Evolutionary conservation across 805 yeast genomes (phyloP), one percentile per base, ranked within the genome.

Genomic region (Kodamaea hsintzibuensis): DNA sequence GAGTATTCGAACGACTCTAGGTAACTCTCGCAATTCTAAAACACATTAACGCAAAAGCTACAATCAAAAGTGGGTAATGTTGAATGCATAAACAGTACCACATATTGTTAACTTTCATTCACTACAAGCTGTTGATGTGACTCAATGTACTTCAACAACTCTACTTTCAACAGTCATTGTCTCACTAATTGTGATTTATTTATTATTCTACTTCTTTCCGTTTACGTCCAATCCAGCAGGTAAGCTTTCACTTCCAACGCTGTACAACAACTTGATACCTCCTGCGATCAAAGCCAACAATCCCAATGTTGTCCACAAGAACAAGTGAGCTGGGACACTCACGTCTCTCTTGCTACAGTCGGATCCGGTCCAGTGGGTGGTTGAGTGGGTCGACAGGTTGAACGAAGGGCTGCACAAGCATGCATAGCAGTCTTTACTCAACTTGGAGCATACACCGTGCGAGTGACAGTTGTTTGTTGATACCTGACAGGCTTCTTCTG

Each of bases 201-300:
- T 17, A 30, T 22, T 67, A 67, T 78, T 76, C 55, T 79, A 75
- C 42, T 74, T 64, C 44, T 70, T 65, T 3, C 84, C 81, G 45
- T 86, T 83, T 42, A 88, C 86, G 57, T 79, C 81, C 60, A 86
- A 78, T 30, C 85, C 84, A 19, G 90, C 89, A 14, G 91, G 91
- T 57, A 86, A 76, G 44, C 84, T 81, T 58, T 84, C 86, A 60
- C 69, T 68, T 16, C 89, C 91, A 56, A 84, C 73, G 38, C 74
- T 64, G 53, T 69, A 66, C 65, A 87, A 69, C 54, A 87, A 76
- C 60, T 79, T 77, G 55, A 85, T 67, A 40, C 86, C 88, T 7
- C 73, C 76, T 39, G 69, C 82, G 47, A 83, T 70, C 17, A 81
- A 68, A 8, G 73, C 68, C 37, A 76, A 48, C 50, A 85, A 67